Evolutionary conservation across 208 protist species (phyloP).

Genomic region (Leptomonas seymouri): DNA sequence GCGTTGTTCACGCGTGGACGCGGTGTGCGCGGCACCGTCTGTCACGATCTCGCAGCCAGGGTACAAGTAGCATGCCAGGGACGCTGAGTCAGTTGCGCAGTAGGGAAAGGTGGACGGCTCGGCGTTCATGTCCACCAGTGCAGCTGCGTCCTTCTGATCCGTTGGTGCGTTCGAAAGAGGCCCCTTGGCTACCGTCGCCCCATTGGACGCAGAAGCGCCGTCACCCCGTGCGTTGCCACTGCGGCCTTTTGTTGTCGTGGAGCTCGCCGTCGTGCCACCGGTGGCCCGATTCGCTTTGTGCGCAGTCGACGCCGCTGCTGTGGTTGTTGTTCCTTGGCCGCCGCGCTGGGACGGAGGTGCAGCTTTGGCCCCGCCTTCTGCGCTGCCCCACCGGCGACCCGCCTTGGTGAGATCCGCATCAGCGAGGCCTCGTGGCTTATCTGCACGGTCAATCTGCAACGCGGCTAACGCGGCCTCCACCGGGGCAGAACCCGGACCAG

Average conservation of each 20-base stretch:
- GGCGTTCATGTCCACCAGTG: slow-evolving; percentile 3
- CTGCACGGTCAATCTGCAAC: slow-evolving; percentile 13
- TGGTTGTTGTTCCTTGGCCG: not conserved
- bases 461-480: slow-evolving; percentile 22
- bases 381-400: slow-evolving; percentile 5
- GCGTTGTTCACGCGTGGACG: not conserved
- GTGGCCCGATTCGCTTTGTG: not conserved
- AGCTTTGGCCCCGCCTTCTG: slow-evolving; percentile 3
- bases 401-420: slow-evolving; percentile 7
- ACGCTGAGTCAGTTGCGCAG: slow-evolving; percentile 9
- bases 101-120: slow-evolving; percentile 13
- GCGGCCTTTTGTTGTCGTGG: slow-evolving; percentile 3
- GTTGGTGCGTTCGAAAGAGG: not conserved
- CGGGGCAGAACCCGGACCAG: slow-evolving; percentile 7
- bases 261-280: not conserved
- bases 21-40: not conserved
- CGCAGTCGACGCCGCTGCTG: not conserved
- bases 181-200: slow-evolving; percentile 1
- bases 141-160: not conserved
- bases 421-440: not conserved
- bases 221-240: slow-evolving; percentile 14
- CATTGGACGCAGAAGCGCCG: not conserved
- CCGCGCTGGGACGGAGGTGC: not conserved
- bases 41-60: not conserved
- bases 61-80: slow-evolving; percentile 19